phyloP scores from a whole-genome alignment of 2,329 filamentous ascomycete genomes.

The Fusarium euwallaceae region DNA sequence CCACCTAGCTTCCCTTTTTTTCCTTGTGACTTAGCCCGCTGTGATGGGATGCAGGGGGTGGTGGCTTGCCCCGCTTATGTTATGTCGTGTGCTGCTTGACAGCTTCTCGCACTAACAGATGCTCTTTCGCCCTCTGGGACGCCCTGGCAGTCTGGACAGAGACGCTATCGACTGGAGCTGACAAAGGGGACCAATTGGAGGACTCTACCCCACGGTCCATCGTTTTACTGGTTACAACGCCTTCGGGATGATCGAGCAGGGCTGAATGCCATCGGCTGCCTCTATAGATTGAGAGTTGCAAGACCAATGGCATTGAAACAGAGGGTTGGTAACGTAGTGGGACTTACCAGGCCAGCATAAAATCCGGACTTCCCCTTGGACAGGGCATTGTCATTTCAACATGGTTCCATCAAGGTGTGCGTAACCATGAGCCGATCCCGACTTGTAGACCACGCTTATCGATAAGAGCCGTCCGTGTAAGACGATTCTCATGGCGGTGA shows the following conservation, averaged over 20 bases:
- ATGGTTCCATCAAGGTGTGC: neutral
- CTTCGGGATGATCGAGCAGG: conserved; percentile 9
- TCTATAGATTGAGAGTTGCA: neutral
- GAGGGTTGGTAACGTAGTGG: neutral
- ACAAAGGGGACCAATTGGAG: conserved; percentile 16
- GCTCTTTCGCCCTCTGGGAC: conserved; percentile 4
- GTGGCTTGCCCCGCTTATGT: conserved; percentile 34
- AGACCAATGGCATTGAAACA: neutral
- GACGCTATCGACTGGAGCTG: conserved; percentile 12
- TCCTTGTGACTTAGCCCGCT: conserved; percentile 23
- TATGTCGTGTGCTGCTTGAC: conserved; percentile 35
- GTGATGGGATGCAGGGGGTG: conserved; percentile 42
- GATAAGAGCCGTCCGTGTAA: conserved; percentile 1
- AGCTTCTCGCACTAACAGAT: conserved; percentile 37
- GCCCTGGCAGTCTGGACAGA: neutral
- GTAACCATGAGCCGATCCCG: neutral
- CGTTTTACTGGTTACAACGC: conserved; percentile 7
- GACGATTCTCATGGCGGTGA: neutral
- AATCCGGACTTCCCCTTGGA: neutral
- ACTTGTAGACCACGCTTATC: neutral
- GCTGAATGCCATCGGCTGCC: conserved; percentile 2
- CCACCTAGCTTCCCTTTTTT: conserved; percentile 42
- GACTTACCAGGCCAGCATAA: neutral
- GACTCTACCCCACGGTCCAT: neutral
- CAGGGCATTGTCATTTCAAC: neutral